These are phyloP conservation scores for Rhipidocladum racemiflorum DNA, from an alignment of 176 grass and related monocot species.

Conservation along the genomic window DNA sequence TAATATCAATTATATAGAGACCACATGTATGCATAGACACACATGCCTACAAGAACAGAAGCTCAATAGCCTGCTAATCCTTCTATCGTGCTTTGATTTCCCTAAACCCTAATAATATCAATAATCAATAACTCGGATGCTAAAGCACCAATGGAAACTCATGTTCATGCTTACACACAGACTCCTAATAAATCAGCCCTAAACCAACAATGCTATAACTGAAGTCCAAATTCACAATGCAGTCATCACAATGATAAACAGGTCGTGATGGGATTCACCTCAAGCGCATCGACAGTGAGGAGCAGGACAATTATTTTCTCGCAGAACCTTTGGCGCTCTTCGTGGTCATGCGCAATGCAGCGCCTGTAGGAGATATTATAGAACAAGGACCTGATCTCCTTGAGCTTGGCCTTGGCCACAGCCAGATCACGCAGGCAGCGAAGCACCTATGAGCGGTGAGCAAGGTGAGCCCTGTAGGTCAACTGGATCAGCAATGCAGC, in stretches of 20 bases:
- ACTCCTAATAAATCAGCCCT: not conserved
- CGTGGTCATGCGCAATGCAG: conserved; percentile 35
- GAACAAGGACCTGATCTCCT: conserved; percentile 80
- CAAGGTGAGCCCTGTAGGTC: conserved; percentile 73
- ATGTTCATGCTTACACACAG: not conserved
- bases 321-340: conserved; percentile 71
- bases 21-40: not conserved
- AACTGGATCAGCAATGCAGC: conserved; percentile 82
- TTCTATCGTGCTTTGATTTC: not conserved
- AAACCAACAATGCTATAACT: not conserved
- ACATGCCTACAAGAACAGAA: not conserved
- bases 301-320: conserved; percentile 95
- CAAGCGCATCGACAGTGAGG: conserved; percentile 70
- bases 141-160: not conserved
- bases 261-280: conserved; percentile 40
- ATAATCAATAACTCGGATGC: not conserved
- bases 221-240: not conserved
- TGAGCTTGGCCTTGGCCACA: conserved; percentile 79
- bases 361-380: conserved; percentile 72
- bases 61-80: not conserved
- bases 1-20: too few species aligned
- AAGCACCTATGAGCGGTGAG: conserved; percentile 78
- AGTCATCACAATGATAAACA: not conserved
- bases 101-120: not conserved
- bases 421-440: conserved; percentile 73